These are phyloP conservation scores for Metschnikowia rubicola DNA, from an alignment of 805 yeast species.

Conservation along the genomic window DNA sequence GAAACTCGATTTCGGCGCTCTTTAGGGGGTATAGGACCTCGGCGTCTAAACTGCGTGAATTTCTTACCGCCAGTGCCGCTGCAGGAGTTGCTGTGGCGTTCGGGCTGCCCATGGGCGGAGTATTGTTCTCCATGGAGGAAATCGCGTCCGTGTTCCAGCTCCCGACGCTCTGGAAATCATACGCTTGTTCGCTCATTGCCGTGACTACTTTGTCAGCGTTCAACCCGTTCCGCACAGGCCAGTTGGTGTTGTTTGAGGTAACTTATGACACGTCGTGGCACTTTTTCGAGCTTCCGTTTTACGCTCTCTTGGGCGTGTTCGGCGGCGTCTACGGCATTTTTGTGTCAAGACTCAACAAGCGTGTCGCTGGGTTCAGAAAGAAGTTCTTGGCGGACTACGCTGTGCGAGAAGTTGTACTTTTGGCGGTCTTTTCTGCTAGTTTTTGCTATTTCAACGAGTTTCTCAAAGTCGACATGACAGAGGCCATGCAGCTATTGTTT, in stretches of 20 bases:
- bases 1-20: constrained; percentile 65
- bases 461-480: constrained; percentile 87
- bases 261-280: constrained; percentile 85
- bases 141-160: constrained; percentile 72
- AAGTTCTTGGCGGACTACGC: constrained; percentile 56
- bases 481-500: constrained; percentile 85
- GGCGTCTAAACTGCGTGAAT: constrained; percentile 50
- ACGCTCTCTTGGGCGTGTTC: constrained; percentile 74
- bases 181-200: constrained; percentile 86
- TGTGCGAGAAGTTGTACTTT: constrained; percentile 63
- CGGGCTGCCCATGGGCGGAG: constrained; percentile 97
- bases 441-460: constrained; percentile 83
- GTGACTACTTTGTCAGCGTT: constrained; percentile 74
- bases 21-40: constrained; percentile 44
- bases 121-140: constrained; percentile 88
- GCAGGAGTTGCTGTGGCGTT: constrained; percentile 99
- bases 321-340: constrained; percentile 89
- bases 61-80: constrained; percentile 86
- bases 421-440: constrained; percentile 68
- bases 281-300: constrained; percentile 77
- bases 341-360: constrained; percentile 70
- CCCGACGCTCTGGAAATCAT: constrained; percentile 84
- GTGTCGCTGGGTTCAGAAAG: constrained; percentile 75
- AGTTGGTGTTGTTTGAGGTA: constrained; percentile 90
- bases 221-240: constrained; percentile 94